phyloP scores from a whole-genome alignment of 352 stramenopile genomes.

The Pythium volutum region DNA sequence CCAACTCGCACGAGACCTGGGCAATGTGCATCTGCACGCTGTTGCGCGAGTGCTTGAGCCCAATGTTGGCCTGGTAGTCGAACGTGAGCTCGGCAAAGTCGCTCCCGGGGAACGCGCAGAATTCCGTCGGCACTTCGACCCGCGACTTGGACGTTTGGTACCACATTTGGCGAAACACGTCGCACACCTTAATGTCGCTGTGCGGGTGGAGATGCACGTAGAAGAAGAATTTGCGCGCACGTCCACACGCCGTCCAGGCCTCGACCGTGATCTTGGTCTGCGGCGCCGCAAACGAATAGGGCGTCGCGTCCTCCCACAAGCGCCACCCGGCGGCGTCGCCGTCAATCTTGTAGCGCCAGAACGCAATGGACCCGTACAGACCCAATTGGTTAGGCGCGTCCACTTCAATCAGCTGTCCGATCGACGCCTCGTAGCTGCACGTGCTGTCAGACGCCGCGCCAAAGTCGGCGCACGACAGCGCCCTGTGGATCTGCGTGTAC shows the following conservation, averaged over 20 bases:
- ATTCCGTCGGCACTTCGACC: neutral
- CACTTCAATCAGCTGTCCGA: slow-evolving; percentile 41
- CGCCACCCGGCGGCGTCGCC: slow-evolving; percentile 36
- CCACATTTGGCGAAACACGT: slow-evolving; percentile 41
- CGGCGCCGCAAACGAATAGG: slow-evolving; percentile 33
- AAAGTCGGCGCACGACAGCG: slow-evolving; percentile 46
- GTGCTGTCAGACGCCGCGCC: neutral
- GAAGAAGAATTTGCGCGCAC: slow-evolving; percentile 29
- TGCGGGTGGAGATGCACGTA: slow-evolving; percentile 37
- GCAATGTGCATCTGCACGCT: slow-evolving; percentile 12
- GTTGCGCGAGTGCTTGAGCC: slow-evolving; percentile 17
- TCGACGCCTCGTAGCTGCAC: slow-evolving; percentile 35
- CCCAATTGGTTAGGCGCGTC: slow-evolving; percentile 25
- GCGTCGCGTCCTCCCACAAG: slow-evolving; percentile 36
- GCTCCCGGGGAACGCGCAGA: slow-evolving; percentile 35
- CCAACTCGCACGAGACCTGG: slow-evolving; percentile 34
- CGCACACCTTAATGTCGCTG: slow-evolving; percentile 29
- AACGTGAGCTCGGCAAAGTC: slow-evolving; percentile 57
- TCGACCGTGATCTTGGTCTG: slow-evolving; percentile 49
- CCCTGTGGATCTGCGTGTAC: slow-evolving; percentile 57
- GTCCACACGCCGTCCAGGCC: slow-evolving; percentile 40
- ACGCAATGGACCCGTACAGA: slow-evolving; percentile 26
- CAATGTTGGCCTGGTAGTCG: slow-evolving; percentile 31
- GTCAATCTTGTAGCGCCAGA: slow-evolving; percentile 59
- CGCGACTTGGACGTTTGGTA: slow-evolving; percentile 29